A percentile compares a stretch with the other conserved stretches of the same genome.
phyloP scores from a whole-genome alignment of 306 rosid species.

The Quercus glauca region DNA sequence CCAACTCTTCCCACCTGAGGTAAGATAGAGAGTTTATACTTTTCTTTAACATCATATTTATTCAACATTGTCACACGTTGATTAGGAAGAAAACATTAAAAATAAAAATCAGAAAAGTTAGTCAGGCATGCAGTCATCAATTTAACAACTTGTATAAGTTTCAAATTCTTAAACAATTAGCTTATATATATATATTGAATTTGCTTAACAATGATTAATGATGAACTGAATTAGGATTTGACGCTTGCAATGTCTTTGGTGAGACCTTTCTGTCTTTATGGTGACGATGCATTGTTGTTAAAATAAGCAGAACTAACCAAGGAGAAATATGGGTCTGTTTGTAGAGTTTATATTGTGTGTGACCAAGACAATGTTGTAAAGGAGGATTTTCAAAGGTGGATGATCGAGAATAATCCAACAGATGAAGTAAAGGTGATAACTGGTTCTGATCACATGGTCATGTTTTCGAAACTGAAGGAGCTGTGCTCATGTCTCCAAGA shows the following conservation, averaged over 20 bases:
- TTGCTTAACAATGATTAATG: too few relatives aligned
- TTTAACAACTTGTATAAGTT: not conserved
- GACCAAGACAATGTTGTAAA: constrained; percentile 23
- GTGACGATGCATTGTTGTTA: not conserved
- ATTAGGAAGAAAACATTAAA: not conserved
- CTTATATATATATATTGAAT: too few relatives aligned
- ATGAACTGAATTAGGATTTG: constrained; percentile 21
- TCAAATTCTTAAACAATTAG: too few relatives aligned
- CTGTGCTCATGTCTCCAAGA: constrained; percentile 28
- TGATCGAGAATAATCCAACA: constrained; percentile 30
- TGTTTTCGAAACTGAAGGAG: constrained; percentile 36
- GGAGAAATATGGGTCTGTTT: constrained; percentile 35
- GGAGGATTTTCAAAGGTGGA: constrained; percentile 26
- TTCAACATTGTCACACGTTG: too few relatives aligned
- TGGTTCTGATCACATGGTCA: constrained; percentile 51
- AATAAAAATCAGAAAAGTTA: not conserved
- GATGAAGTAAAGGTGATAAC: constrained; percentile 30
- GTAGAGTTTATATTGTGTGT: constrained; percentile 31
- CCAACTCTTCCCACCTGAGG: constrained; percentile 38
- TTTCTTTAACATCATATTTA: too few relatives aligned
- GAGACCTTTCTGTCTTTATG: constrained; percentile 2
- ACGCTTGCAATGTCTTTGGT: constrained; percentile 30
- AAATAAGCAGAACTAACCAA: constrained; percentile 20
- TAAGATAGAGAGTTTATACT: constrained; percentile 2
- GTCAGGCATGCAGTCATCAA: not conserved